phyloP scores from a whole-genome alignment of 2,329 filamentous ascomycete genomes.

The Aspergillus viridinutans region DNA sequence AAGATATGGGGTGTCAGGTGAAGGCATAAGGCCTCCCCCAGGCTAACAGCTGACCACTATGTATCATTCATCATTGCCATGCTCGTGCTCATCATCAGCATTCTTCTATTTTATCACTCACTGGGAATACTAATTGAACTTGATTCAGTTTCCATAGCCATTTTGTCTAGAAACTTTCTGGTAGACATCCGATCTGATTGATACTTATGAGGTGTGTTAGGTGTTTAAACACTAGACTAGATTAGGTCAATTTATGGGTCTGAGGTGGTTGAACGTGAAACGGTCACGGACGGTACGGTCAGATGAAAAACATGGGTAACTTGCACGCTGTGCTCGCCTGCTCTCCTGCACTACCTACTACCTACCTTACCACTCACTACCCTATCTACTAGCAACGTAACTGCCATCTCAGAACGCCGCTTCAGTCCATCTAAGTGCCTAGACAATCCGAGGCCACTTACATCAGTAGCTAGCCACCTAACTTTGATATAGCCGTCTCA shows the following conservation, averaged over 20 bases:
- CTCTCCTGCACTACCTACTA: slow-evolving; percentile 20
- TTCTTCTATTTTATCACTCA: slow-evolving; percentile 7
- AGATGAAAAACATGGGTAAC: slow-evolving; percentile 5
- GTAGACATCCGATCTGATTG: no score
- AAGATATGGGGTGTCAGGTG: not conserved
- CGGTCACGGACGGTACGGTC: slow-evolving; percentile 13
- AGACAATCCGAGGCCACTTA: slow-evolving; percentile 15
- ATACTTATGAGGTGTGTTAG: not conserved
- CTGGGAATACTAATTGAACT: not conserved
- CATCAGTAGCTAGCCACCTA: slow-evolving; percentile 10
- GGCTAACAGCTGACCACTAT: not conserved
- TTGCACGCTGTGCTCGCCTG: slow-evolving; percentile 26
- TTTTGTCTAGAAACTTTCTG: not conserved
- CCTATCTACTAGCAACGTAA: slow-evolving; percentile 18
- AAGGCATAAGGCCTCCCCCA: not conserved
- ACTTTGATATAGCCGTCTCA: not conserved
- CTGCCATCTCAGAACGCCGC: slow-evolving; percentile 22
- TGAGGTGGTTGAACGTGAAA: slow-evolving; percentile 18
- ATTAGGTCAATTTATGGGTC: slow-evolving; percentile 5
- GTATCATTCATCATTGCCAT: not conserved
- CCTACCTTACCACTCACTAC: no score
- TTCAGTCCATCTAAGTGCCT: slow-evolving; percentile 14
- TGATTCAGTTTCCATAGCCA: not conserved
- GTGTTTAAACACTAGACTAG: slow-evolving; percentile 10
- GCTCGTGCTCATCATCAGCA: not conserved